Percentiles rank a stretch among this genome's conserved stretches.
Conservation (phyloP, 164 flowering plant species). For the Cinnamomum micranthum region DNA sequence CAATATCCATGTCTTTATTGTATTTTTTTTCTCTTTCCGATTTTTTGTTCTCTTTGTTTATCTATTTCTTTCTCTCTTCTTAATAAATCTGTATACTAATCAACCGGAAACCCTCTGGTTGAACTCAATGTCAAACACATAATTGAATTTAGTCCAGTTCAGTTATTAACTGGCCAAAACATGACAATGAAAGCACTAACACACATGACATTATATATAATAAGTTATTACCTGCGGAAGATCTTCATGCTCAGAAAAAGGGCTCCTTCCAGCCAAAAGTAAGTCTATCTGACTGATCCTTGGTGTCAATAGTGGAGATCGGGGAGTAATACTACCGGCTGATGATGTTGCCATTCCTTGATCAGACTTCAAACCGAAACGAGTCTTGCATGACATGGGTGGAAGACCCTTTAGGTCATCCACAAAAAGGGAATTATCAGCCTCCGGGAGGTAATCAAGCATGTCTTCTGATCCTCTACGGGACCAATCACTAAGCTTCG, state of each 20-base stretch:
- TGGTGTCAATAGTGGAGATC: constrained; percentile 91
- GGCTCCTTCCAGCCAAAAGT: constrained; percentile 76
- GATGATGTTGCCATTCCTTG: constrained; percentile 99
- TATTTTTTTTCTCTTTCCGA: too few relatives aligned
- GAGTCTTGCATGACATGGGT: constrained; percentile 85
- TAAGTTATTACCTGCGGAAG: constrained; percentile 63
- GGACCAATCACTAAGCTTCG: constrained; percentile 93
- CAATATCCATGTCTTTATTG: too few relatives aligned
- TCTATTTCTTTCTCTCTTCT: too few relatives aligned
- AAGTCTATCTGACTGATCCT: constrained; percentile 76
- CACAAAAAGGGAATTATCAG: constrained; percentile 57
- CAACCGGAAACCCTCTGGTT: too few relatives aligned
- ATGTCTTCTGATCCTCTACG: constrained; percentile 96
- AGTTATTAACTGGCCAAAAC: too few relatives aligned
- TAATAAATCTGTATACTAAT: too few relatives aligned
- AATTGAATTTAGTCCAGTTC: too few relatives aligned
- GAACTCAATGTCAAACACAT: too few relatives aligned
- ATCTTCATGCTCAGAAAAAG: constrained; percentile 83
- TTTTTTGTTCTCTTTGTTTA: too few relatives aligned
- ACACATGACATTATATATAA: too few relatives aligned
- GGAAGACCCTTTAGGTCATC: constrained; percentile 90
- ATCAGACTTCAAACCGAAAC: constrained; percentile 98
- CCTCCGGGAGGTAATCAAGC: constrained; percentile 88
- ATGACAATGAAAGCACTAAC: too few relatives aligned
- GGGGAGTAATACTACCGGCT: constrained; percentile 98